These are phyloP conservation scores for Neofusicoccum parvum DNA, from an alignment of 2,329 filamentous ascomycete genomes.

Conservation along the genomic window DNA sequence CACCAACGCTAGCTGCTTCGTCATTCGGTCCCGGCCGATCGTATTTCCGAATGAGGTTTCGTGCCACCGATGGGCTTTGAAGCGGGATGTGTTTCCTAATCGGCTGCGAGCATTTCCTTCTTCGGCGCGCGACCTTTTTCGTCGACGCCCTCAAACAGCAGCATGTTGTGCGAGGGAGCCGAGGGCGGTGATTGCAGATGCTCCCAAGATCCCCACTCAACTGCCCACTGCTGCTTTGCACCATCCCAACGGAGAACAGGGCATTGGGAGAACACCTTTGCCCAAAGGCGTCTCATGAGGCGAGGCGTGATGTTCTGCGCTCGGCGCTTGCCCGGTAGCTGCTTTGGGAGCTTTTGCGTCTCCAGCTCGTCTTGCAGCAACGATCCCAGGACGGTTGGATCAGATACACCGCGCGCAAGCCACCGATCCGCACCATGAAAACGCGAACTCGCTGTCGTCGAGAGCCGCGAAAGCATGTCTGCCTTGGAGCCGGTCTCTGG, in stretches of 20 bases:
- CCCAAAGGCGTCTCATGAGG: conserved; percentile 51
- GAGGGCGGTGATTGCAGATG: neutral
- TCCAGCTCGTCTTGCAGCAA: conserved; percentile 8
- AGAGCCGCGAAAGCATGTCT: conserved; percentile 7
- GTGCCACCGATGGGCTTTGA: neutral
- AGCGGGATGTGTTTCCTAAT: neutral
- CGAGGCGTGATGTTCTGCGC: conserved; percentile 44
- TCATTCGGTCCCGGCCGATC: conserved; percentile 5
- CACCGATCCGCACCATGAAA: neutral
- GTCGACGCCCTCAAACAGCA: conserved; percentile 3
- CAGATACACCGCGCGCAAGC: neutral
- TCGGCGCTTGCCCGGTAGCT: conserved; percentile 7
- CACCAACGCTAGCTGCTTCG: neutral
- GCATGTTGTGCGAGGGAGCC: neutral
- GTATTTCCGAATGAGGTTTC: conserved; percentile 5
- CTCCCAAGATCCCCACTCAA: conserved; percentile 35
- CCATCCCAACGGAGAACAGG: conserved; percentile 37
- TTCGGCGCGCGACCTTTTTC: neutral
- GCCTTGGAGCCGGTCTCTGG: conserved; percentile 12
- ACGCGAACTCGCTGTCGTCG: neutral
- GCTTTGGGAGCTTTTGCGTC: neutral
- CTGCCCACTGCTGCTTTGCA: conserved; percentile 31
- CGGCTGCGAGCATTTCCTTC: neutral
- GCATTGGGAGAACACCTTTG: conserved; percentile 43
- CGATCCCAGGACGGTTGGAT: neutral